These are phyloP conservation scores for Fusarium pininemorale DNA, from an alignment of 2,329 filamentous ascomycete species.

Conservation along the genomic window DNA sequence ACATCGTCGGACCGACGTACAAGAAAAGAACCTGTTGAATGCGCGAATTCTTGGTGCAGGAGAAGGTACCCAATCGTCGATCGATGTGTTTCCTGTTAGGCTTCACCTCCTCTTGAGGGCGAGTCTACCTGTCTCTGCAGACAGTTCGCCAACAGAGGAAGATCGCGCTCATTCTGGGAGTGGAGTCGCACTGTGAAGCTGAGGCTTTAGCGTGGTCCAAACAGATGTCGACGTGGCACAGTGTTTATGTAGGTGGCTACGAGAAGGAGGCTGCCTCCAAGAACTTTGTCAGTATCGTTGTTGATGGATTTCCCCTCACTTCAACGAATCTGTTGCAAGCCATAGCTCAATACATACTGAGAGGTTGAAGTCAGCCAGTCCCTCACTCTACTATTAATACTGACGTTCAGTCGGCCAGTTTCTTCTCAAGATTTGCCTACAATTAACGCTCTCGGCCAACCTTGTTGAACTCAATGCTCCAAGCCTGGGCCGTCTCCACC, in stretches of 20 bases:
- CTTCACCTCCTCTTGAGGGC: background rate
- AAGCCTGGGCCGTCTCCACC: background rate
- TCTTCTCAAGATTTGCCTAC: background rate
- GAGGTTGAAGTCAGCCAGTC: background rate
- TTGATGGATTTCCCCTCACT: background rate
- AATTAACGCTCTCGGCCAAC: background rate
- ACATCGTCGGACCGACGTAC: conserved; percentile 20
- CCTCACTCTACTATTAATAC: background rate
- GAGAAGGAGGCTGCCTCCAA: background rate
- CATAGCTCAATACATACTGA: background rate
- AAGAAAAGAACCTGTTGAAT: background rate
- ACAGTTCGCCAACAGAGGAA: background rate
- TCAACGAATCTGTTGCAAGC: background rate
- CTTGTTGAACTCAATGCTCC: background rate
- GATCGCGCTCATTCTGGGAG: background rate
- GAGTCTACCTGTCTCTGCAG: background rate
- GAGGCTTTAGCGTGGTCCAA: background rate
- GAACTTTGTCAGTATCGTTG: background rate
- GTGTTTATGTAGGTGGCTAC: conserved; percentile 6
- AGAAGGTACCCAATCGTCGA: conserved; percentile 13
- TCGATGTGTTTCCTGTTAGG: conserved; percentile 10
- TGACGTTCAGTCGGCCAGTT: background rate
- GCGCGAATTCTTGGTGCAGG: background rate
- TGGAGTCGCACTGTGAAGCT: conserved; percentile 21
- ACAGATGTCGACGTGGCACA: conserved; percentile 19